Evolutionary conservation across 257 asterid genomes (phyloP).

Genomic region (Penstemon davidsonii): DNA sequence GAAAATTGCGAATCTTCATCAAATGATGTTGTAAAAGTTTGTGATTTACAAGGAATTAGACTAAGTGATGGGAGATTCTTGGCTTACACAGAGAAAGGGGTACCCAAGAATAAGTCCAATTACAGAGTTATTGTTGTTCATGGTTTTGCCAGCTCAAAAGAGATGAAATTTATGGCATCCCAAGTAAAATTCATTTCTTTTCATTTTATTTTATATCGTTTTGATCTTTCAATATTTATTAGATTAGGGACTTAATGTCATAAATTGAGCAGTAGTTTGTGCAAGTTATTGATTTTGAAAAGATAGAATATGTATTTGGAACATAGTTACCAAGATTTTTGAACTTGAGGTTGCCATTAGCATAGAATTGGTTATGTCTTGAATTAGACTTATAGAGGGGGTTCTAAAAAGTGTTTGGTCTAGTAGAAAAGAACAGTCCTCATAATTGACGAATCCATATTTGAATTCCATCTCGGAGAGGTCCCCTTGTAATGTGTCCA

Average conservation of each 20-base stretch:
- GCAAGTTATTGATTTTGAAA: not conserved
- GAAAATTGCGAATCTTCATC: slow-evolving; percentile 40
- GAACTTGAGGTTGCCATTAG: too few relatives aligned
- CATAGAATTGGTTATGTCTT: too few relatives aligned
- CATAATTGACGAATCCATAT: too few relatives aligned
- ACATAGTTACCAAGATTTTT: too few relatives aligned
- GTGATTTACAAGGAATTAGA: slow-evolving; percentile 45
- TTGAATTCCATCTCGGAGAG: too few relatives aligned
- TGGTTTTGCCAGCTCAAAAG: slow-evolving; percentile 91
- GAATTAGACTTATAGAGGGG: too few relatives aligned
- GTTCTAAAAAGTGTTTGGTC: too few relatives aligned
- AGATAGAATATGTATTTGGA: too few relatives aligned
- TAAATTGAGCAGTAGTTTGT: slow-evolving; percentile 2
- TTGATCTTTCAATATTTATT: not conserved
- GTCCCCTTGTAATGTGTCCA: too few relatives aligned
- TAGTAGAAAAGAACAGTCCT: too few relatives aligned
- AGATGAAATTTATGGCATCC: slow-evolving; percentile 80
- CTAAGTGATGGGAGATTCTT: slow-evolving; percentile 82
- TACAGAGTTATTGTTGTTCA: slow-evolving; percentile 70
- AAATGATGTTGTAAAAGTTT: slow-evolving; percentile 25
- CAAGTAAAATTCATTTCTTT: slow-evolving; percentile 45
- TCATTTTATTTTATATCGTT: slow-evolving; percentile 9
- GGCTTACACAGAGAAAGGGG: slow-evolving; percentile 87
- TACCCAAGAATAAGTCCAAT: slow-evolving; percentile 60
- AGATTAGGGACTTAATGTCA: not conserved